Conservation (phyloP, 768 basidiomycete species). For the Phaeotremella fagi region DNA sequence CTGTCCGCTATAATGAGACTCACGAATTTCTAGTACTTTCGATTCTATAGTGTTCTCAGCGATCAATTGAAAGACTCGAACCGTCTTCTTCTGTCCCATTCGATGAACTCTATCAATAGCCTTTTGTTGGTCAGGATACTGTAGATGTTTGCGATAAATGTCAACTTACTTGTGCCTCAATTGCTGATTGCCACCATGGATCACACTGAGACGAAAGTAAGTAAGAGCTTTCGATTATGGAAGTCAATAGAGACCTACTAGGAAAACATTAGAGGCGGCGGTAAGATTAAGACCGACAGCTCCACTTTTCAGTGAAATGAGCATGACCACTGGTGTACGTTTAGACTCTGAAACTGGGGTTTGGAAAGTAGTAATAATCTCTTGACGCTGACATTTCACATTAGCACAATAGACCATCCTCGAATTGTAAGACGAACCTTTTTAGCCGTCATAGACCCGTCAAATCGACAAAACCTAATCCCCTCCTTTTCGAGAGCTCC, state of each 20-base stretch:
- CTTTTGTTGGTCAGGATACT: constrained; percentile 2
- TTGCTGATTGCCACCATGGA: constrained; percentile 45
- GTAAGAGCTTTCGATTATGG: neutral
- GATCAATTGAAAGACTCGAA: constrained; percentile 83
- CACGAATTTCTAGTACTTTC: constrained; percentile 75
- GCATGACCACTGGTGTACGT: constrained; percentile 68
- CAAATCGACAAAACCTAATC: constrained; percentile 73
- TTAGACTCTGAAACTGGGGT: constrained; percentile 18
- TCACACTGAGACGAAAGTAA: constrained; percentile 28
- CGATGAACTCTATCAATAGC: constrained; percentile 38
- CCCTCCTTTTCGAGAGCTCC: constrained; percentile 63
- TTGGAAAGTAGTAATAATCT: constrained; percentile 65
- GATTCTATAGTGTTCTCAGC: constrained; percentile 85
- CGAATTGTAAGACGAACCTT: no score
- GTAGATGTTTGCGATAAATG: neutral
- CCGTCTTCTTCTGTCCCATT: constrained; percentile 76
- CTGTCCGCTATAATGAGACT: no score
- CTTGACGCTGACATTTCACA: constrained; percentile 55
- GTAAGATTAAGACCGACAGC: constrained; percentile 83
- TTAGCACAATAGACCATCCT: neutral
- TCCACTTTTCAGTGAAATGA: constrained; percentile 80
- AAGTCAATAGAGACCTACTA: constrained; percentile 30
- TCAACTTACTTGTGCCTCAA: constrained; percentile 31
- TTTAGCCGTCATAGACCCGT: constrained; percentile 78
- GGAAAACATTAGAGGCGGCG: constrained; percentile 70